Evolutionary conservation across 164 flowering plant genomes (phyloP), one percentile per base, ranked within the genome.

Genomic region (Vitis cinerea): DNA sequence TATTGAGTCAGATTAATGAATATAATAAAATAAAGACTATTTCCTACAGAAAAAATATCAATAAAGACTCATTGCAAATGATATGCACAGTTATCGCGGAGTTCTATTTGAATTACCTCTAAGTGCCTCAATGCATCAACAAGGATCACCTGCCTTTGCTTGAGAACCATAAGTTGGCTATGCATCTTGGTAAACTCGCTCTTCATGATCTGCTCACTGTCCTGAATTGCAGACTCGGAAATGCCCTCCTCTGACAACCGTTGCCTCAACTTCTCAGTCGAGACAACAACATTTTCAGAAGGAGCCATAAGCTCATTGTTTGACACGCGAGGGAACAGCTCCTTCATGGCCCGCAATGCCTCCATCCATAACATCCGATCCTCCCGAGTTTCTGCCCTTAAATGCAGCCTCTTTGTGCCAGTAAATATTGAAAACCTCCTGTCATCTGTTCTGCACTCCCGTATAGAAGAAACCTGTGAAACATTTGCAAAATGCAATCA

Each of bases 361-460:
- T 81, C 82, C 64, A 67, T 63, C 84, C 82, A 81, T 10, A 64
- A 62, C 48, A 52, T 19, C 12, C 76, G 66, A 17, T 76, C 84
- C 49, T 78, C 79, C 57, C 74, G 47, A 1, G 73, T 67, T 19
- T 74, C 76, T 6, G 82, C 79, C 67, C 82, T 78, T 70, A 81
- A 61, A 66, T 81, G 84, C 54, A 81, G 65, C 67, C 76, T 73
- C 72, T 81, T 81, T n/a, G 78, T 81, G 37, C 82, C 97, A 9
- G 90, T 88, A 65, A 75, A 86, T 56, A 90, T 81, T 8, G 89
- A 88, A 71, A 90, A 86, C 50, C 87, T 83, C 75, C 75, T 85
- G 69, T 86, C 94, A 74, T 90, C 94, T 23, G 92, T 85, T 67
- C 74, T 83, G 68, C 90, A 88, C 80, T 85, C 92, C 8, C 89